Conservation (phyloP, 2,329 filamentous ascomycete species). For the Cryphonectria naterciae region DNA sequence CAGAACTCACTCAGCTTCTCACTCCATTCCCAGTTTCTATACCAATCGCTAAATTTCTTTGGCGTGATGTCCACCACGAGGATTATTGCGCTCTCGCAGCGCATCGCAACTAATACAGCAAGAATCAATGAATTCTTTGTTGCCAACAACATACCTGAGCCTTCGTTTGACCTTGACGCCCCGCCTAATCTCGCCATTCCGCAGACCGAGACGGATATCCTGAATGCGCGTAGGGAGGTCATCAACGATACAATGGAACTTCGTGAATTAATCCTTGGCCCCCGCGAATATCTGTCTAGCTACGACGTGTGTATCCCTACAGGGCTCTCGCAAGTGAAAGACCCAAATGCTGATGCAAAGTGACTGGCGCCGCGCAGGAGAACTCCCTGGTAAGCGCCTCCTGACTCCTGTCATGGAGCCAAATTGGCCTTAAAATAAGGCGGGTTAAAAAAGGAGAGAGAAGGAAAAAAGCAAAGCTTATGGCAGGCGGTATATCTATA, state of each 20-base stretch:
- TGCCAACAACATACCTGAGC: constrained; percentile 28
- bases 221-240: constrained; percentile 24
- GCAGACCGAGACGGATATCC: constrained; percentile 17
- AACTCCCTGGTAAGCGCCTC: too few relatives aligned
- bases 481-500: too few relatives aligned
- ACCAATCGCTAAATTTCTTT: too few relatives aligned
- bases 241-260: constrained; percentile 31
- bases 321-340: neutral
- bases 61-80: constrained; percentile 9
- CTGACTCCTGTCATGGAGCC: too few relatives aligned
- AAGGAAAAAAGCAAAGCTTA: too few relatives aligned
- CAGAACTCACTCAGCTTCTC: too few relatives aligned
- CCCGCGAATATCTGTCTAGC: constrained; percentile 30
- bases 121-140: constrained; percentile 31
- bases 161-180: constrained; percentile 30
- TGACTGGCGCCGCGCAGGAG: neutral
- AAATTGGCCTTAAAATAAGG: too few relatives aligned
- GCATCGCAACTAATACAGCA: constrained; percentile 32
- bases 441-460: too few relatives aligned
- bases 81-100: constrained; percentile 13
- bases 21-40: too few relatives aligned
- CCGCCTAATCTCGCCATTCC: constrained; percentile 23
- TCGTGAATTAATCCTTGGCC: constrained; percentile 30
- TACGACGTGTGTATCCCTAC: constrained; percentile 22
- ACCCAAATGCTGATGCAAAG: neutral